A percentile compares a stretch with the other conserved stretches of the same genome.
These are phyloP conservation scores for Solanum clarkiae DNA, from an alignment of 257 asterid genomes.

Conservation along the genomic window DNA sequence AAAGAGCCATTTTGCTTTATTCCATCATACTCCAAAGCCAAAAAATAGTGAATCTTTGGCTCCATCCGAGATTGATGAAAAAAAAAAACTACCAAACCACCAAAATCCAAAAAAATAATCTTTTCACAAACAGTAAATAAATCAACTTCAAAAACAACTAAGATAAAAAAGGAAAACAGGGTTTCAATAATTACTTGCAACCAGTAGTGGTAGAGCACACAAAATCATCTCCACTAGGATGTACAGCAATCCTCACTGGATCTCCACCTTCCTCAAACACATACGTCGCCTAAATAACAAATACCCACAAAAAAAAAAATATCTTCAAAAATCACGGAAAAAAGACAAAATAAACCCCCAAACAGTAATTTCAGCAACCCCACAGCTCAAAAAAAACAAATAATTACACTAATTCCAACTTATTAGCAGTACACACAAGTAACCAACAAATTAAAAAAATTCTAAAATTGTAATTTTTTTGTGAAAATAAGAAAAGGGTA, in stretches of 20 bases:
- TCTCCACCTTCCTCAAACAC: constrained; percentile 58
- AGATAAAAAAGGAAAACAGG: not conserved
- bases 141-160: not conserved
- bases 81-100: too few species aligned
- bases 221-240: constrained; percentile 70
- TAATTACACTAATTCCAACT: not conserved
- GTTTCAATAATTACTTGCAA: constrained; percentile 57
- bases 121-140: not conserved
- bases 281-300: constrained; percentile 40
- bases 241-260: constrained; percentile 63
- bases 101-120: too few species aligned
- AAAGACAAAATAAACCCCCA: not conserved
- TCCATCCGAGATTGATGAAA: too few species aligned
- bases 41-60: too few species aligned
- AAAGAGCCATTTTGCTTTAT: too few species aligned
- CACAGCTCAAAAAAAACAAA: not conserved
- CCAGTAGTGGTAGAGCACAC: constrained; percentile 84
- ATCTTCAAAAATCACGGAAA: not conserved
- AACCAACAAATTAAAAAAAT: not conserved
- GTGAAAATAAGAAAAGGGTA: not conserved
- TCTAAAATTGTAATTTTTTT: not conserved
- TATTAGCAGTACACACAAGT: not conserved
- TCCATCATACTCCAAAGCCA: too few species aligned
- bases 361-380: not conserved
- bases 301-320: not conserved